Percentiles rank a stretch among this genome's conserved stretches.
Evolutionary conservation across 805 yeast species (phyloP).

Genomic region (Saccharomycopsis fodiens): DNA sequence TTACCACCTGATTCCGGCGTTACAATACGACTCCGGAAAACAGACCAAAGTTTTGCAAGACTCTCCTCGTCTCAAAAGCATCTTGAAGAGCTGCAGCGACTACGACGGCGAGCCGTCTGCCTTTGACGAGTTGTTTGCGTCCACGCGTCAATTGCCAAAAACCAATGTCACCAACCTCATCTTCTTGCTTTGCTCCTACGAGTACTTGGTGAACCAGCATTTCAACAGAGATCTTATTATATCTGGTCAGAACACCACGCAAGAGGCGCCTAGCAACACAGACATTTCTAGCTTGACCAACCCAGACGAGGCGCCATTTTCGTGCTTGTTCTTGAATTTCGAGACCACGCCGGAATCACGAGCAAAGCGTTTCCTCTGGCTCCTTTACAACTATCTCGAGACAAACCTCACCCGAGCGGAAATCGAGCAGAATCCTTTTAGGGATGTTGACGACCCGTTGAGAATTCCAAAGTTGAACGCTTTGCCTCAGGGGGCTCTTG

Average conservation of each 20-base stretch:
- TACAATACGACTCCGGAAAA: slow-evolving; percentile 56
- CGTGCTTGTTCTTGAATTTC: slow-evolving; percentile 65
- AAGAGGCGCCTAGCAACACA: slow-evolving; percentile 1
- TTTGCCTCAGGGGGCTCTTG: slow-evolving; percentile 24
- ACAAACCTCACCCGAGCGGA: slow-evolving; percentile 52
- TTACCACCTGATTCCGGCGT: slow-evolving; percentile 85
- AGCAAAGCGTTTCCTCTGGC: slow-evolving; percentile 73
- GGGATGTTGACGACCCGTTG: slow-evolving; percentile 29
- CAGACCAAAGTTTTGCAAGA: slow-evolving; percentile 78
- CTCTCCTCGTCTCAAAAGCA: slow-evolving; percentile 87
- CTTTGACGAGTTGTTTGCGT: slow-evolving; percentile 38
- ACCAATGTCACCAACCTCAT: slow-evolving; percentile 71
- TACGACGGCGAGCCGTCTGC: slow-evolving; percentile 43
- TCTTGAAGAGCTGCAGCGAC: slow-evolving; percentile 81
- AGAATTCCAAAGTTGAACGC: slow-evolving; percentile 32
- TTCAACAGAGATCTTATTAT: slow-evolving; percentile 22
- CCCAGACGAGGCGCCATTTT: slow-evolving; percentile 41
- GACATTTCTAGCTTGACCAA: slow-evolving; percentile 22
- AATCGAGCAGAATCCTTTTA: slow-evolving; percentile 52
- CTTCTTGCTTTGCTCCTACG: slow-evolving; percentile 63
- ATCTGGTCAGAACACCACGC: slow-evolving; percentile 1
- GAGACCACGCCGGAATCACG: slow-evolving; percentile 56
- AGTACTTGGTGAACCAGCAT: slow-evolving; percentile 39
- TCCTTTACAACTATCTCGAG: slow-evolving; percentile 72
- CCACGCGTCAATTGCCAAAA: slow-evolving; percentile 29